phyloP scores from a whole-genome alignment of 805 yeast species.

The Kodamaea kakaduensis region DNA sequence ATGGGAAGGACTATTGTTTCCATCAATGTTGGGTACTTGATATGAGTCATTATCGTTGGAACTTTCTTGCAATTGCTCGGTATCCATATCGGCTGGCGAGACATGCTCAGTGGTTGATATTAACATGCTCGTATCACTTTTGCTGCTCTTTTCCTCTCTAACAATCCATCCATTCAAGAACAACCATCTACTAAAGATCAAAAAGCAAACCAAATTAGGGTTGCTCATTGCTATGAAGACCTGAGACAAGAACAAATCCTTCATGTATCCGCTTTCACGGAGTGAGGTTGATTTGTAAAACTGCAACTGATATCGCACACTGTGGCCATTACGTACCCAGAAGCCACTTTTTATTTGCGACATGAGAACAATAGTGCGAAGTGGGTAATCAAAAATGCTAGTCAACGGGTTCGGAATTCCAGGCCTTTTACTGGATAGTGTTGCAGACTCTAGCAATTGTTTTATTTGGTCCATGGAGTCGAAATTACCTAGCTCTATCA shows the following conservation, averaged over 20 bases:
- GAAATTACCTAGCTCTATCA: slow-evolving; percentile 51
- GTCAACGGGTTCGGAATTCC: slow-evolving; percentile 18
- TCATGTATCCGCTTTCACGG: slow-evolving; percentile 74
- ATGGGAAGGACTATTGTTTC: too few relatives aligned
- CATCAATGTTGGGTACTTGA: too few relatives aligned
- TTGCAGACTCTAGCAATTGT: slow-evolving; percentile 17
- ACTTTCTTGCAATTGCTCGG: too few relatives aligned
- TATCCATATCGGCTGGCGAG: too few relatives aligned
- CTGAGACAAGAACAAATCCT: slow-evolving; percentile 76
- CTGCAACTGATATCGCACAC: slow-evolving; percentile 72
- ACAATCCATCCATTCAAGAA: slow-evolving; percentile 36
- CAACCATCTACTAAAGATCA: slow-evolving; percentile 69
- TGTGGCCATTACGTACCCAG: slow-evolving; percentile 93
- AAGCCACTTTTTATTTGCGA: slow-evolving; percentile 85
- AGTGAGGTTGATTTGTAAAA: slow-evolving; percentile 75
- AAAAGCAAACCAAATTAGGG: slow-evolving; percentile 53
- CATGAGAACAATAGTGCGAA: slow-evolving; percentile 69
- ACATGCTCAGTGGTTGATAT: too few relatives aligned
- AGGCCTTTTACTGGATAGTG: slow-evolving; percentile 4
- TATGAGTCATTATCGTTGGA: too few relatives aligned
- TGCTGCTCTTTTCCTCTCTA: background rate
- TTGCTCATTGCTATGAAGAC: slow-evolving; percentile 47
- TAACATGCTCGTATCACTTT: too few relatives aligned
- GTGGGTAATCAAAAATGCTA: slow-evolving; percentile 62
- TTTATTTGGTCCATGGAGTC: slow-evolving; percentile 20